These are phyloP conservation scores for Zygosaccharomyces pseudobailii DNA, from an alignment of 1,139 yeast genomes.

Conservation along the genomic window DNA sequence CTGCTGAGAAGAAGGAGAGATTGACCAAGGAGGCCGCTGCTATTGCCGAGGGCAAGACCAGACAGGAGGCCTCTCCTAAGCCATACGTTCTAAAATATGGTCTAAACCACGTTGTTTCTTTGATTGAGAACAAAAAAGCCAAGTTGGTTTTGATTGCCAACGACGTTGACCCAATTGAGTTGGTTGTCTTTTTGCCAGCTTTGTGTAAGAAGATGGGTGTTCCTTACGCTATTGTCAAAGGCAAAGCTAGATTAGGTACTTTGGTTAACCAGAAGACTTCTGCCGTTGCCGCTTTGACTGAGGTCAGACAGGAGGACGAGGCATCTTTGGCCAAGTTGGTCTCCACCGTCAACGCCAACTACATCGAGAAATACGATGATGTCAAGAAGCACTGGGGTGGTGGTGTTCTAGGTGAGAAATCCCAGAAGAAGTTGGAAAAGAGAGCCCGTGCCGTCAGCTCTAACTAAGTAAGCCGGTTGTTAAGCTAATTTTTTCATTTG, in stretches of 20 bases:
- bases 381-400: conserved; percentile 99
- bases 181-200: conserved; percentile 95
- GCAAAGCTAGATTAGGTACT: conserved; percentile 98
- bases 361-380: conserved; percentile 88
- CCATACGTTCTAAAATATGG: conserved; percentile 96
- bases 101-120: conserved; percentile 95
- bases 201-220: conserved; percentile 99
- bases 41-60: conserved; percentile 94
- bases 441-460: conserved; percentile 40
- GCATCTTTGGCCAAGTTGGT: conserved; percentile 88
- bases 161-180: conserved; percentile 98
- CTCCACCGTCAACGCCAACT: conserved; percentile 90
- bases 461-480: conserved; percentile 5
- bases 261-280: conserved; percentile 96
- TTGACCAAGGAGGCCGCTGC: conserved; percentile 98
- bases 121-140: conserved; percentile 97
- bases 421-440: conserved; percentile 68
- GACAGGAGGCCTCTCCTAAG: conserved; percentile 92
- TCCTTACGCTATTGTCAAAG: conserved; percentile 97
- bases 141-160: conserved; percentile 94
- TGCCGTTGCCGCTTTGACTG: conserved; percentile 95
- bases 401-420: conserved; percentile 94
- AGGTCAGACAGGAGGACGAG: conserved; percentile 90
- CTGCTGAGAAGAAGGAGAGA: conserved; percentile 97
- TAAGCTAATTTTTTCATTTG: conserved; percentile 1